A percentile compares a stretch with the other conserved stretches of the same genome.
phyloP scores from a whole-genome alignment of 2,329 filamentous ascomycete genomes.

The Colletotrichum theobromicola region DNA sequence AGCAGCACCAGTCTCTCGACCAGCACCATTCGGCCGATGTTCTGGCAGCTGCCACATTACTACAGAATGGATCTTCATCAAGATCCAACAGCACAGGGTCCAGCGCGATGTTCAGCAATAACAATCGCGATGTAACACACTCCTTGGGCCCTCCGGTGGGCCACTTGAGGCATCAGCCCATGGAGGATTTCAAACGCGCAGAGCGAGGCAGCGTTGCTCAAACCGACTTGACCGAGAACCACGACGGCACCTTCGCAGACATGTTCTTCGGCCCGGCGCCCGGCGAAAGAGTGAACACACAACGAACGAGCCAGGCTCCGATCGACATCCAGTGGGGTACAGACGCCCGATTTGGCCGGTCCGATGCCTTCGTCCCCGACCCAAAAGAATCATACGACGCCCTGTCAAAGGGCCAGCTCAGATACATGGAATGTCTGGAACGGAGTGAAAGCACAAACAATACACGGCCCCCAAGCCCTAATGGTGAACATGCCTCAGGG shows the following conservation, averaged over 20 bases:
- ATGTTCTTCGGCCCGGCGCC: constrained; percentile 42
- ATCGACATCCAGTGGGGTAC: constrained; percentile 69
- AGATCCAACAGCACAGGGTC: constrained; percentile 27
- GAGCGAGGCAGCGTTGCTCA: constrained; percentile 34
- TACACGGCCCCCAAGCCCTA: constrained; percentile 65
- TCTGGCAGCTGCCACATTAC: constrained; percentile 59
- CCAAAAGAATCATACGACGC: constrained; percentile 64
- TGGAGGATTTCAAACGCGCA: constrained; percentile 48
- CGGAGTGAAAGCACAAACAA: constrained; percentile 62
- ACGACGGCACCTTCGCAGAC: constrained; percentile 43
- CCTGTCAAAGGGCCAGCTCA: constrained; percentile 59
- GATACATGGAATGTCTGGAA: constrained; percentile 62
- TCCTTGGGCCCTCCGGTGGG: constrained; percentile 40
- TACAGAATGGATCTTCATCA: constrained; percentile 48
- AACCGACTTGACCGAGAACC: constrained; percentile 28
- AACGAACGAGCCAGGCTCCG: constrained; percentile 32
- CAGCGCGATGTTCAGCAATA: constrained; percentile 14
- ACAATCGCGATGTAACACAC: constrained; percentile 8
- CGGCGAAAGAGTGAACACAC: constrained; percentile 21
- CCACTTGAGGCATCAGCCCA: constrained; percentile 45
- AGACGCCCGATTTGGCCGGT: constrained; percentile 65
- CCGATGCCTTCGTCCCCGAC: constrained; percentile 64
- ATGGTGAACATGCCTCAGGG: constrained; percentile 26
- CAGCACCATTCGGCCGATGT: constrained; percentile 57
- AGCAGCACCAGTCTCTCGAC: constrained; percentile 25